Conservation (phyloP, 306 rosid genomes). For the Chamaecrista fasciculata region DNA sequence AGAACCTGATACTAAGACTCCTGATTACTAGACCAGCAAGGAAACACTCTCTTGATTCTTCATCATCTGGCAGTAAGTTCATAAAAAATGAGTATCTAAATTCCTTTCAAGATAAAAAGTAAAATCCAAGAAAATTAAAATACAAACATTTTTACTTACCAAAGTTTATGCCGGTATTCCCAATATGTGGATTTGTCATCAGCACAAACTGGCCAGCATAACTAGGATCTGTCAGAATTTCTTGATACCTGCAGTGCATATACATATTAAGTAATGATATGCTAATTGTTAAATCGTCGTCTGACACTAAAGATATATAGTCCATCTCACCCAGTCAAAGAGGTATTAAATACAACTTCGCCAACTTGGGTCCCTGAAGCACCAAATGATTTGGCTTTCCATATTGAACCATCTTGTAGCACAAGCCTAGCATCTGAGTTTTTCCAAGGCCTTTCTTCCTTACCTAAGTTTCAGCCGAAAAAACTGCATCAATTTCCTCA, state of each 20-base stretch:
- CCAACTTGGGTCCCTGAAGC: constrained; percentile 97
- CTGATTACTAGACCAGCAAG: constrained; percentile 87
- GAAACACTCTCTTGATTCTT: constrained; percentile 76
- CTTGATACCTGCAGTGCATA: constrained; percentile 71
- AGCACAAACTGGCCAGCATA: constrained; percentile 95
- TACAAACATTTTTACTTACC: constrained; percentile 41
- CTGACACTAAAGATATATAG: not conserved
- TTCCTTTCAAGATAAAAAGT: constrained; percentile 14
- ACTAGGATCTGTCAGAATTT: constrained; percentile 93
- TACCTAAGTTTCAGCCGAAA: constrained; percentile 38
- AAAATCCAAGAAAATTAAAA: not conserved
- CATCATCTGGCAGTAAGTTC: constrained; percentile 59
- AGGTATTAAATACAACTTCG: constrained; percentile 93
- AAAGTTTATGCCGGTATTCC: constrained; percentile 88
- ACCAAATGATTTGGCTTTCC: constrained; percentile 96
- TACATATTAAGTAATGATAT: constrained; percentile 3
- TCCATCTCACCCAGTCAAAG: constrained; percentile 76
- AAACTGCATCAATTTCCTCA: constrained; percentile 9
- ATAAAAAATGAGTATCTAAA: constrained; percentile 6
- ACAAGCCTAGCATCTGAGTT: constrained; percentile 83
- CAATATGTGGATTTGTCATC: constrained; percentile 94
- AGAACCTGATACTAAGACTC: constrained; percentile 77
- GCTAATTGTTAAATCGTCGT: not conserved
- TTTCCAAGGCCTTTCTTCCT: constrained; percentile 84
- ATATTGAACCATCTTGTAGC: constrained; percentile 93